Conservation (phyloP, 2,329 filamentous ascomycete species). For the Coniella vitis region DNA sequence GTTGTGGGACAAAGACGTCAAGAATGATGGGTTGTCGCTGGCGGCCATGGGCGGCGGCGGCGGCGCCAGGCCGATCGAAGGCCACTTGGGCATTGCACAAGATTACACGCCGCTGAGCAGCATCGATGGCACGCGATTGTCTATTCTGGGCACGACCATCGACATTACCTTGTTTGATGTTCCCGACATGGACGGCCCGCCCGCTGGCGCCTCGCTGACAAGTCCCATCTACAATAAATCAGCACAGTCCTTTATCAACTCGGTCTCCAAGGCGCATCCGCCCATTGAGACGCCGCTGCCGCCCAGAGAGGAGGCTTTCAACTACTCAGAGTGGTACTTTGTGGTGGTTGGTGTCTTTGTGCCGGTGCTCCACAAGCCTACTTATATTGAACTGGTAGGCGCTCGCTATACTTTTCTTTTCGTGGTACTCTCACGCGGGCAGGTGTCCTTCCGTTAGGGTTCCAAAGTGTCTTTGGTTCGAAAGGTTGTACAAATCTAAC, state of each 20-base stretch:
- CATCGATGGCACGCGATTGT: constrained; percentile 69
- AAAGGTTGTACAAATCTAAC: background rate
- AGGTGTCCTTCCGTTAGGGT: too few relatives aligned
- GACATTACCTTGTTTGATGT: constrained; percentile 68
- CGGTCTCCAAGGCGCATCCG: constrained; percentile 54
- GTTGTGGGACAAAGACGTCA: constrained; percentile 30
- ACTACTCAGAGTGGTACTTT: constrained; percentile 71
- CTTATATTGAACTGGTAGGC: constrained; percentile 61
- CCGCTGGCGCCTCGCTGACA: constrained; percentile 31
- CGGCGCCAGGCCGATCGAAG: constrained; percentile 37
- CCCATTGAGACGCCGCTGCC: constrained; percentile 55
- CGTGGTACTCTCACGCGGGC: too few relatives aligned
- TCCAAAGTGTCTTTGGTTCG: too few relatives aligned
- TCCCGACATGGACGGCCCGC: constrained; percentile 57
- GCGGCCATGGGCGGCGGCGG: background rate
- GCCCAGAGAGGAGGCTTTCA: constrained; percentile 55
- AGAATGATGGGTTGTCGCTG: constrained; percentile 19
- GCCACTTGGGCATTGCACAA: constrained; percentile 58
- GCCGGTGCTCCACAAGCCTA: constrained; percentile 70
- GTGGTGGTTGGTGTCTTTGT: constrained; percentile 63
- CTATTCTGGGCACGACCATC: constrained; percentile 72
- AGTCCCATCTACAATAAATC: constrained; percentile 62
- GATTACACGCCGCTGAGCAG: constrained; percentile 62
- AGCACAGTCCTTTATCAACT: constrained; percentile 61
- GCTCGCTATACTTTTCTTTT: background rate